Conservation (phyloP, 108 stramenopile species). For the Chaetoceros tenuissimus region DNA sequence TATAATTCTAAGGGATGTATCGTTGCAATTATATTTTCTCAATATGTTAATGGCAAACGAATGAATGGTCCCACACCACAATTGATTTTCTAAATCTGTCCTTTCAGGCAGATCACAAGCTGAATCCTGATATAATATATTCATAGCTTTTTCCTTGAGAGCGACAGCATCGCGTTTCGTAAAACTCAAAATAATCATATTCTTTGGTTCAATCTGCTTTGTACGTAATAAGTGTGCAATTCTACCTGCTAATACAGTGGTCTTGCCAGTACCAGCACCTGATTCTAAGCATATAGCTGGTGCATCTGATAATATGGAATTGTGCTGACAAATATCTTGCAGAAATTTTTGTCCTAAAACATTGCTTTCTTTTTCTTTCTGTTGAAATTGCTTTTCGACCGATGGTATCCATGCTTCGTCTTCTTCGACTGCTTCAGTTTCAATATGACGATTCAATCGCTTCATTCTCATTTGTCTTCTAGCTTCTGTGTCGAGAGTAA, state of each 20-base stretch:
- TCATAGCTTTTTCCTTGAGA: constrained; percentile 26
- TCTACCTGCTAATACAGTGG: constrained; percentile 29
- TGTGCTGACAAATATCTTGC: constrained; percentile 22
- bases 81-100: constrained; percentile 13
- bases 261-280: constrained; percentile 48
- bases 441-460: background rate
- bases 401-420: background rate
- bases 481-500: background rate
- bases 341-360: background rate
- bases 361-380: background rate
- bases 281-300: constrained; percentile 40
- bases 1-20: constrained; percentile 15
- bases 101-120: constrained; percentile 5
- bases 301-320: constrained; percentile 33
- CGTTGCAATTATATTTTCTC: constrained; percentile 11
- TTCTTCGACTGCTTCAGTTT: background rate
- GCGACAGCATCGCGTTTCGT: constrained; percentile 39
- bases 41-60: constrained; percentile 27
- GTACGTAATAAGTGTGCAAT: constrained; percentile 33
- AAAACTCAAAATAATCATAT: constrained; percentile 37
- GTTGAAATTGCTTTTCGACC: background rate
- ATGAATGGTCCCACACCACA: constrained; percentile 51
- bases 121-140: constrained; percentile 12
- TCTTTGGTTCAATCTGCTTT: constrained; percentile 13
- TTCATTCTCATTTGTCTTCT: background rate